Conservation (phyloP, 73 alveolate species). For the Blepharisma stoltei region DNA sequence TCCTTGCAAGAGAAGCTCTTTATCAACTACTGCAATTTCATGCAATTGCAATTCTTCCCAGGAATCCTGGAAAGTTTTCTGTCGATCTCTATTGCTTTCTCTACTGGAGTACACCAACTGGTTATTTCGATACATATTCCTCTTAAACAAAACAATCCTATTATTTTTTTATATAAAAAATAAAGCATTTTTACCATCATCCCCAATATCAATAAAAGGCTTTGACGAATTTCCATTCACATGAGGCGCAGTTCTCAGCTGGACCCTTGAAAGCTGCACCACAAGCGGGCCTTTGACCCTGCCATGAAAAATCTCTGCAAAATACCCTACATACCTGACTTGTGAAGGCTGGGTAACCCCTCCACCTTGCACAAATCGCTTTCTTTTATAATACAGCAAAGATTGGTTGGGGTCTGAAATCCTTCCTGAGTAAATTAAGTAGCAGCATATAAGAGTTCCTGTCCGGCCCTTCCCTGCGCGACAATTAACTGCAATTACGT, state of each 20-base stretch:
- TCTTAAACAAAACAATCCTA: too few species aligned
- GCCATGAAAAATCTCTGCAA: conserved; percentile 23
- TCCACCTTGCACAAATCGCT: conserved; percentile 74
- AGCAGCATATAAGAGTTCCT: conserved; percentile 86
- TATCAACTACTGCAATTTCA: neutral
- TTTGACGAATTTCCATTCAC: neutral
- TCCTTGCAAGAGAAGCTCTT: neutral
- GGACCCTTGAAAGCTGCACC: neutral
- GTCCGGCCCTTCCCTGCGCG: conserved; percentile 96
- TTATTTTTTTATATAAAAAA: too few species aligned
- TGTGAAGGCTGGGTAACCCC: conserved; percentile 88
- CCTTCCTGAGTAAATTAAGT: conserved; percentile 66
- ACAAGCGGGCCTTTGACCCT: neutral
- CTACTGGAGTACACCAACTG: neutral
- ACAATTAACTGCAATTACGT: conserved; percentile 86
- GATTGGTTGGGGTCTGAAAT: conserved; percentile 73
- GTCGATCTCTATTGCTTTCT: conserved; percentile 10
- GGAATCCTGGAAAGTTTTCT: neutral
- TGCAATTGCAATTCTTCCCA: neutral
- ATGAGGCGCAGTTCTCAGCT: conserved; percentile 7
- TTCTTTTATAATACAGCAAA: conserved; percentile 69
- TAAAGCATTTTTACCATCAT: too few species aligned
- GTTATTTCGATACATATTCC: neutral
- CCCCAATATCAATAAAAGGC: neutral
- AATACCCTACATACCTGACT: conserved; percentile 76